A percentile compares a stretch with the other conserved stretches of the same genome.
phyloP scores from a whole-genome alignment of 2,329 filamentous ascomycete genomes.

The Aspergillus pseudotamarii region DNA sequence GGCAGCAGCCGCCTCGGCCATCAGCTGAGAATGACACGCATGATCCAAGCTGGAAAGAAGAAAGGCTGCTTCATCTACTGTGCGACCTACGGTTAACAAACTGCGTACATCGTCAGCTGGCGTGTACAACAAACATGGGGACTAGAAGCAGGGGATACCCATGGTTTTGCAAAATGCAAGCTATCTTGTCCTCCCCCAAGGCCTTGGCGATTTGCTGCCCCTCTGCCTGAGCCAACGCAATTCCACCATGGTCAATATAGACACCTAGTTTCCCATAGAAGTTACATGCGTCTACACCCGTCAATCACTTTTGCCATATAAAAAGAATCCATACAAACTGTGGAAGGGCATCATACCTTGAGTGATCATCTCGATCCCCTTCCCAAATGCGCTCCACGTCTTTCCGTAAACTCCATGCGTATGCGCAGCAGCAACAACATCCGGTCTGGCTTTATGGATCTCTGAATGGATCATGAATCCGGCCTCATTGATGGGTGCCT shows the following conservation, averaged over 20 bases:
- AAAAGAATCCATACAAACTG: background rate
- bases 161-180: conserved; percentile 46
- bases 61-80: conserved; percentile 45
- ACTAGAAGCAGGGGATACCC: conserved; percentile 27
- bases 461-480: conserved; percentile 65
- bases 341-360: conserved; percentile 52
- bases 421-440: conserved; percentile 62
- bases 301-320: background rate
- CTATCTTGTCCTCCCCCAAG: conserved; percentile 44
- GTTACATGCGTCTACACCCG: conserved; percentile 39
- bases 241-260: conserved; percentile 44
- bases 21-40: conserved; percentile 44
- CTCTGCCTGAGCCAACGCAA: conserved; percentile 45
- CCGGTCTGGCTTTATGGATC: conserved; percentile 61
- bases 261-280: conserved; percentile 41
- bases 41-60: conserved; percentile 45
- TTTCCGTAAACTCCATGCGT: conserved; percentile 62
- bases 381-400: conserved; percentile 65
- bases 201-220: conserved; percentile 41
- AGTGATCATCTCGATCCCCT: conserved; percentile 60
- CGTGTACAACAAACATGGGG: background rate
- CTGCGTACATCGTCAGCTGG: conserved; percentile 24
- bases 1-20: conserved; percentile 45
- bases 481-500: conserved; percentile 44
- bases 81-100: conserved; percentile 43